Base-by-base conservation (phyloP, 169 alveolate species). In the Theileria annulata region DNA sequence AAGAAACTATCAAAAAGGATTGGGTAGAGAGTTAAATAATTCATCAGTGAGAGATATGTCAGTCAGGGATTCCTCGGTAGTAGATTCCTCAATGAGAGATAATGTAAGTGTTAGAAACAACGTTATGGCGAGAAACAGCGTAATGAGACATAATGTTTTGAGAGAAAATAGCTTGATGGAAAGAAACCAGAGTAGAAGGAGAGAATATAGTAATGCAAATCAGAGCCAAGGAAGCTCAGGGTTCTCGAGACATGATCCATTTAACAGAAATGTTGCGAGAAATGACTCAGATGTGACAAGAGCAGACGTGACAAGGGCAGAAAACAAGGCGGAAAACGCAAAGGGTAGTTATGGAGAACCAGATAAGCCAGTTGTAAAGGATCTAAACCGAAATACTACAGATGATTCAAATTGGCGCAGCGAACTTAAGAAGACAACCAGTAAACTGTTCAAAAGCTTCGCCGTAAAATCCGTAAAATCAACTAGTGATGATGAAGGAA, bases 401-500 rank as follows among this genome's bases (percentile, higher is more conserved):
- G 76, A 69, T 15, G 76, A 69, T 3, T 21, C 33, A 66, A 30
- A 30, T 27, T 69, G 76, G 76, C 37, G 76, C 37, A 69, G 49
- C 42, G 62, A 69, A 23, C 2, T 69, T n/a, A 62, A 62, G 37
- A 62, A 62, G 37, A 62, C 25, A n/a, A 21, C 25, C 2, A 62
- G 37, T 30, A 62, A 62, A 30, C 49, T n/a, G 27, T 62, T n/a
- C 48, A 62, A 37, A 62, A 21, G 71, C 33, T 62, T 62, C 42
- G 10, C 23, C 25, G 25, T 9, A 42, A 49, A 68, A 48, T 35
- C 49, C 28, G 62, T 21, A 17, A 68, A 68, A 68, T 30, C 42
- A 27, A 30, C 49, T 5, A 48, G 66, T 19, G 76, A 68, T 27
- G 76, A 68, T 19, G 76, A 68, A 33, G 59, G 66, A 68, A 68